phyloP scores from a whole-genome alignment of 164 flowering plant species.

The Berberis vulgaris region DNA sequence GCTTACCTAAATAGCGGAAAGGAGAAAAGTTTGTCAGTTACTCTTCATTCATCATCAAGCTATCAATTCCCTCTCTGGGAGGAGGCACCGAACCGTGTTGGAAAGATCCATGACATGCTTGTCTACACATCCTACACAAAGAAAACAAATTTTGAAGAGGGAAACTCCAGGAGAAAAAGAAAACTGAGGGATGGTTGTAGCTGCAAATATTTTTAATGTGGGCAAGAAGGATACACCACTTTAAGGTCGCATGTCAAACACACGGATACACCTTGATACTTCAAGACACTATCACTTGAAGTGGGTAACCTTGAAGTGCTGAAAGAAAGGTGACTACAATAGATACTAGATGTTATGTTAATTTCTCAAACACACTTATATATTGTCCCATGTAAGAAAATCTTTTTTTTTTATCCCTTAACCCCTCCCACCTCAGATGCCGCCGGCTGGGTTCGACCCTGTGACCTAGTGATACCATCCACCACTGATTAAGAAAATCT shows the following conservation, averaged over 20 bases:
- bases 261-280: too few species aligned
- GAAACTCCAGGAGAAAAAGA: background rate
- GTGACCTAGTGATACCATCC: too few species aligned
- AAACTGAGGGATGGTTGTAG: background rate
- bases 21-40: background rate
- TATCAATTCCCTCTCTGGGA: conserved; percentile 19
- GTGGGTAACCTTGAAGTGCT: too few species aligned
- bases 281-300: too few species aligned
- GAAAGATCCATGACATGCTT: conserved; percentile 76
- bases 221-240: background rate
- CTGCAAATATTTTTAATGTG: background rate
- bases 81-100: conserved; percentile 48
- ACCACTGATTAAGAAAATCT: too few species aligned
- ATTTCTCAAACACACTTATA: too few species aligned
- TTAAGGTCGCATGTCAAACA: background rate
- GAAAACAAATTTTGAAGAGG: background rate
- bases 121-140: conserved; percentile 57
- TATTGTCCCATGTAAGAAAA: too few species aligned
- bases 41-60: conserved; percentile 7
- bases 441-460: too few species aligned
- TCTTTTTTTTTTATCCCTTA: too few species aligned
- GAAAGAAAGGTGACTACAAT: too few species aligned
- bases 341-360: too few species aligned
- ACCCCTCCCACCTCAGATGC: too few species aligned
- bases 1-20: background rate